phyloP scores from a whole-genome alignment of 352 stramenopile species.

The Phytophthora fragariaefolia region DNA sequence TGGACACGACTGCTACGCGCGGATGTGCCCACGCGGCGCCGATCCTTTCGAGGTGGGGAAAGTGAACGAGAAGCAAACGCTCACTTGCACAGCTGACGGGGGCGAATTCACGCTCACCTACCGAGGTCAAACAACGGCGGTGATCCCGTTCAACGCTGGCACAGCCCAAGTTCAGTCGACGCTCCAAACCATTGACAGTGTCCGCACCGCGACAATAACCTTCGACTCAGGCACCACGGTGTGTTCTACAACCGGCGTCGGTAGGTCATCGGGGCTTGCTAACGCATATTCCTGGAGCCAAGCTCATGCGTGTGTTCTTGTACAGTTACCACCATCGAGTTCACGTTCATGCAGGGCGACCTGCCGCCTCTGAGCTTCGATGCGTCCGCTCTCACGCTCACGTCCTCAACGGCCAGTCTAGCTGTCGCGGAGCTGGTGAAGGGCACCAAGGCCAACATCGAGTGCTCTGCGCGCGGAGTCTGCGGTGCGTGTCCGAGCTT shows the following conservation, averaged over 20 bases:
- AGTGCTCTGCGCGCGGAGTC: conserved; percentile 71
- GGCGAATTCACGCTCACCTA: conserved; percentile 78
- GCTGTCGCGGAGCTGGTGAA: conserved; percentile 42
- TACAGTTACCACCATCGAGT: conserved; percentile 66
- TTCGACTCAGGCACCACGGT: conserved; percentile 48
- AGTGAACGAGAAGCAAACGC: conserved; percentile 75
- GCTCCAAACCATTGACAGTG: conserved; percentile 61
- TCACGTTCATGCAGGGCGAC: conserved; percentile 74
- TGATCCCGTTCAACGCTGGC: conserved; percentile 59
- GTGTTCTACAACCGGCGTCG: conserved; percentile 49
- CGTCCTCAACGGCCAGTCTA: conserved; percentile 28
- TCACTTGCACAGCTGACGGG: conserved; percentile 59
- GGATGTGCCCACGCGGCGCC: conserved; percentile 90
- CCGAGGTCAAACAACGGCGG: conserved; percentile 58
- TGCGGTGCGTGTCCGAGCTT: conserved; percentile 57
- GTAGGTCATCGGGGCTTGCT: conserved; percentile 49
- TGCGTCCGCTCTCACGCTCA: conserved; percentile 51
- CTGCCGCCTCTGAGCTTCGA: conserved; percentile 51
- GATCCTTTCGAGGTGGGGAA: conserved; percentile 77
- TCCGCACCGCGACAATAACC: conserved; percentile 60
- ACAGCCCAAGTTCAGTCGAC: conserved; percentile 48
- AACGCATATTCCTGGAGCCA: no score
- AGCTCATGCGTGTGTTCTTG: neutral
- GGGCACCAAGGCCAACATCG: conserved; percentile 83
- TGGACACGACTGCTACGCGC: conserved; percentile 74